Percentiles rank a stretch among this genome's conserved stretches.
Conservation (phyloP, 129 eudicot genomes). For the Lactuca saligna region DNA sequence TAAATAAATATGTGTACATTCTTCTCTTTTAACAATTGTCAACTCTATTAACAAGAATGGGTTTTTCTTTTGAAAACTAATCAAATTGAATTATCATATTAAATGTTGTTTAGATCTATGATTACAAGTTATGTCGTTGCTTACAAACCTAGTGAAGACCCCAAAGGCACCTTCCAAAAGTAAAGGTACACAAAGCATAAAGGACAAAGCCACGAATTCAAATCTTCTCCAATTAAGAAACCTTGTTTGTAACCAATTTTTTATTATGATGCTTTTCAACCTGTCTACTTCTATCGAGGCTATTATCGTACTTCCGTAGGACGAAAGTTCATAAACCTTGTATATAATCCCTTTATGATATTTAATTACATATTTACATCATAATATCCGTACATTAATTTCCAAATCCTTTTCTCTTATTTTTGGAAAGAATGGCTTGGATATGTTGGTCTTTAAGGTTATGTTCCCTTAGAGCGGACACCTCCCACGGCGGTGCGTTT, state of each 20-base stretch:
- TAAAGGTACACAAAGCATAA: constrained; percentile 13
- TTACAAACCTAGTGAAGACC: constrained; percentile 22
- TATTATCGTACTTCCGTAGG: not conserved
- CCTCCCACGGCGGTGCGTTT: too few species aligned
- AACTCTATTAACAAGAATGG: not conserved
- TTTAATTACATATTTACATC: not conserved
- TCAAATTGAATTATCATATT: not conserved
- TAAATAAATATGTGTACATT: not conserved
- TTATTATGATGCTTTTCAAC: constrained; percentile 9
- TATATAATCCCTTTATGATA: too few species aligned
- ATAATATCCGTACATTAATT: not conserved
- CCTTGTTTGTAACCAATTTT: constrained; percentile 10
- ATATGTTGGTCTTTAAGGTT: too few species aligned
- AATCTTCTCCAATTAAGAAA: constrained; percentile 8
- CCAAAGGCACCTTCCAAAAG: constrained; percentile 16
- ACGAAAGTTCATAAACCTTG: not conserved
- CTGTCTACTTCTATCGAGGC: not conserved
- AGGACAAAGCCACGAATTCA: constrained; percentile 13
- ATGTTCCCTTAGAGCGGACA: too few species aligned
- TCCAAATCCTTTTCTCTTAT: not conserved
- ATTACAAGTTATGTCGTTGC: constrained; percentile 23
- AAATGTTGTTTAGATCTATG: constrained; percentile 12
- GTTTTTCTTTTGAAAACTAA: not conserved
- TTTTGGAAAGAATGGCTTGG: not conserved
- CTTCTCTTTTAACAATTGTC: not conserved